These are phyloP conservation scores for Pestalotiopsis sp. DNA, from an alignment of 2,329 filamentous ascomycete genomes.

Conservation along the genomic window DNA sequence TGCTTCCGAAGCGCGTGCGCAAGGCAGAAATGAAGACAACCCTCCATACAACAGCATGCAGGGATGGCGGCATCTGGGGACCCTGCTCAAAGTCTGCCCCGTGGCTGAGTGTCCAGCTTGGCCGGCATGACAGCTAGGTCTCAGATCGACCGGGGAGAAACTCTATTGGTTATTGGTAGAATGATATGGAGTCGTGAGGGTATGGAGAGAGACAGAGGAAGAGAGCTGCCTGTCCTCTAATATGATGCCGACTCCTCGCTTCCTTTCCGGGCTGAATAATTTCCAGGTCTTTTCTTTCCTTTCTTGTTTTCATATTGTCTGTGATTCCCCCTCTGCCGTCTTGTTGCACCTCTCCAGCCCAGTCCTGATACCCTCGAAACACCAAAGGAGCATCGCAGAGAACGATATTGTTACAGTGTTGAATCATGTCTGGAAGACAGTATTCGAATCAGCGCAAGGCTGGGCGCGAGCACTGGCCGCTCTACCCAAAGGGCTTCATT, in stretches of 20 bases:
- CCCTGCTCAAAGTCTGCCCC: neutral
- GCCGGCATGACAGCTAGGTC: neutral
- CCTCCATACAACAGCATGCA: neutral
- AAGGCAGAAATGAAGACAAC: neutral
- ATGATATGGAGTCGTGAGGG: no score
- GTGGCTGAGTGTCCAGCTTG: neutral
- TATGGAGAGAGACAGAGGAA: no score
- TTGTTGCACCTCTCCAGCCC: neutral
- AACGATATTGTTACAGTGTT: neutral
- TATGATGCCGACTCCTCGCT: neutral
- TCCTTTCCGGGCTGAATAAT: neutral
- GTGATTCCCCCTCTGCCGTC: neutral
- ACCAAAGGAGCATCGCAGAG: neutral
- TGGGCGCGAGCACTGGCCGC: slow-evolving; percentile 49
- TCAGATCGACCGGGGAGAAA: neutral
- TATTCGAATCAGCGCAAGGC: slow-evolving; percentile 33
- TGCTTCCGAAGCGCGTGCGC: no score
- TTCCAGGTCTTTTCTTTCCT: neutral
- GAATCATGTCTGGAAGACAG: slow-evolving; percentile 17
- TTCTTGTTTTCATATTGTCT: neutral
- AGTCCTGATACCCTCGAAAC: neutral
- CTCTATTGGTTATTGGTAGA: neutral
- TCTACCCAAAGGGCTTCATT: slow-evolving; percentile 47
- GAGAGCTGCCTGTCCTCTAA: no score
- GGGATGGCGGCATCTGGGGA: neutral